A percentile compares a stretch with the other conserved stretches of the same genome.
Evolutionary conservation across 176 grass and related monocot species (phyloP).

Genomic region (Aegilops longissima): DNA sequence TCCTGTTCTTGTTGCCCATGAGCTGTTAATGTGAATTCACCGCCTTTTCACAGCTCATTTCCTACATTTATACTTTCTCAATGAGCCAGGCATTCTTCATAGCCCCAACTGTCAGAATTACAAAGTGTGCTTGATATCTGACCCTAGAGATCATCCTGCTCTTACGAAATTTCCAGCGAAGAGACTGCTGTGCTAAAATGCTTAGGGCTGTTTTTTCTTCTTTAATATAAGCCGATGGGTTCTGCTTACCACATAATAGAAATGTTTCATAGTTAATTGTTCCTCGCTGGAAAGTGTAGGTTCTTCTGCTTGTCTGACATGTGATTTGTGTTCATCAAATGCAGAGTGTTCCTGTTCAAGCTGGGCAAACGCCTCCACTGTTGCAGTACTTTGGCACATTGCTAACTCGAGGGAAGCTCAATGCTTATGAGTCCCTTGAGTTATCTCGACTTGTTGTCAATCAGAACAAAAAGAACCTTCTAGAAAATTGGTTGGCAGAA

Average conservation of each 20-base stretch:
- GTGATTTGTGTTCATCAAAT: slow-evolving; percentile 25
- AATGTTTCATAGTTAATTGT: not conserved
- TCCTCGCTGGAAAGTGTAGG: not conserved
- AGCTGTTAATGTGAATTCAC: slow-evolving; percentile 10
- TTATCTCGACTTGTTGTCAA: slow-evolving; percentile 94
- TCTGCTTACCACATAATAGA: not conserved
- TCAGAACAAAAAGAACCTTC: slow-evolving; percentile 97
- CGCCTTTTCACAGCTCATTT: not conserved
- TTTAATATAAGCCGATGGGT: not conserved
- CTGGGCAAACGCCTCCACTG: slow-evolving; percentile 88
- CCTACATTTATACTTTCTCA: not conserved
- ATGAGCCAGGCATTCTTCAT: not conserved
- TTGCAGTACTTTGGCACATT: slow-evolving; percentile 89
- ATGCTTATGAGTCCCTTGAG: slow-evolving; percentile 83
- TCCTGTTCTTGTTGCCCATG: slow-evolving; percentile 16
- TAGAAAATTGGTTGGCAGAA: slow-evolving; percentile 93
- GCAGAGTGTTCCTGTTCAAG: slow-evolving; percentile 91
- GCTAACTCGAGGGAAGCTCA: slow-evolving; percentile 92
- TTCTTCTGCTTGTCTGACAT: not conserved
- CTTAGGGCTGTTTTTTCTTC: not conserved
- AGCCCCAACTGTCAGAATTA: not conserved
- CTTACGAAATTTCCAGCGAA: not conserved
- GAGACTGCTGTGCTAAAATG: not conserved
- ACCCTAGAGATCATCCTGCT: not conserved
- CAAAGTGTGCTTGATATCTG: not conserved